Percentiles rank a stretch among this genome's conserved stretches.
Evolutionary conservation across 768 basidiomycete genomes (phyloP).

Genomic region (Lactarius hatsudake): DNA sequence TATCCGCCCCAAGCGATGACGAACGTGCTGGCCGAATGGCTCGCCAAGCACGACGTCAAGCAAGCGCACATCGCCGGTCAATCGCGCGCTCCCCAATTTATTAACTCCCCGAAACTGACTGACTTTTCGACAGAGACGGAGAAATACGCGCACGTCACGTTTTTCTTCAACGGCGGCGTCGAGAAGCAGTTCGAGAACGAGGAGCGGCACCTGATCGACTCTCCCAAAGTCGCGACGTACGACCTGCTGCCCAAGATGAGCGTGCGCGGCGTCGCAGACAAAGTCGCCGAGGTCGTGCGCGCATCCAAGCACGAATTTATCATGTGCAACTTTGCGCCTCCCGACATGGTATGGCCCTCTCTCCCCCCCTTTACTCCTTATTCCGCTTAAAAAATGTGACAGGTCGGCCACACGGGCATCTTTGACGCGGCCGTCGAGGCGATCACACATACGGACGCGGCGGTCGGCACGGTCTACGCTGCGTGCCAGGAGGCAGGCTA

Average conservation of each 20-base stretch:
- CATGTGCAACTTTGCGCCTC: constrained; percentile 98
- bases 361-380: too few relatives aligned
- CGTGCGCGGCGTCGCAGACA: constrained; percentile 83
- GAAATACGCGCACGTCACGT: constrained; percentile 96
- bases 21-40: constrained; percentile 93
- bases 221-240: constrained; percentile 93
- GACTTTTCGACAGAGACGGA: constrained; percentile 65
- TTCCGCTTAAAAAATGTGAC: too few relatives aligned
- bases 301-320: constrained; percentile 75
- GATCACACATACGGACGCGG: constrained; percentile 83
- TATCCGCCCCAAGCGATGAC: constrained; percentile 95
- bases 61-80: constrained; percentile 86
- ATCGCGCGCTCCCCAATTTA: constrained; percentile 19
- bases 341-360: constrained; percentile 69
- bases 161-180: constrained; percentile 97
- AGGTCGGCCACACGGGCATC: constrained; percentile 88
- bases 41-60: constrained; percentile 71
- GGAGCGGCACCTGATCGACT: constrained; percentile 83
- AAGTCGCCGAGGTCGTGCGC: constrained; percentile 83
- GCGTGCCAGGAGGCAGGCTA: constrained; percentile 86
- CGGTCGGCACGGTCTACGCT: constrained; percentile 82
- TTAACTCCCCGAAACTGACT: background rate
- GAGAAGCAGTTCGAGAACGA: constrained; percentile 88
- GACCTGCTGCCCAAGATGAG: constrained; percentile 91
- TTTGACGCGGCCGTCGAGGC: constrained; percentile 91